Evolutionary conservation across 1,284 basidiomycete genomes (phyloP).

Genomic region (Takashimella koratensis): DNA sequence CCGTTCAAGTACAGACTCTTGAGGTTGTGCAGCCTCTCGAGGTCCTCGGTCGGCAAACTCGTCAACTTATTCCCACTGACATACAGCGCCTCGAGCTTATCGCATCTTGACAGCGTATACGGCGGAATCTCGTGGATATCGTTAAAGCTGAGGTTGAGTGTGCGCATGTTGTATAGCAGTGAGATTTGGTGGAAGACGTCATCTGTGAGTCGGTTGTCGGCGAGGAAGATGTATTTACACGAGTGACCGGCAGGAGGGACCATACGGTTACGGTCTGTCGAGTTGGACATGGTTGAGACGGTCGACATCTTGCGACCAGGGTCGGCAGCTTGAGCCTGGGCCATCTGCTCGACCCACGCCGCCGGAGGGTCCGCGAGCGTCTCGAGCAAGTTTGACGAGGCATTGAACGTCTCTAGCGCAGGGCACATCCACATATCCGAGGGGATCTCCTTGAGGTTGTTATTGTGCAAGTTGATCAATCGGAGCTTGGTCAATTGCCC

Average conservation of each 20-base stretch:
- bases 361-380: conserved; percentile 65
- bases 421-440: conserved; percentile 79
- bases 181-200: conserved; percentile 73
- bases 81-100: conserved; percentile 77
- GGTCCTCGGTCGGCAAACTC: conserved; percentile 81
- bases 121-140: conserved; percentile 85
- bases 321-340: conserved; percentile 16
- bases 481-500: conserved; percentile 74
- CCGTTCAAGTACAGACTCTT: conserved; percentile 84
- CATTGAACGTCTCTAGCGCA: conserved; percentile 70
- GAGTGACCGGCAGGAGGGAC: conserved; percentile 18
- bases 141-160: conserved; percentile 94
- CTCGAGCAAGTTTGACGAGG: conserved; percentile 81
- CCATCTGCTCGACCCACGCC: conserved; percentile 20
- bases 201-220: conserved; percentile 84
- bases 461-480: conserved; percentile 82
- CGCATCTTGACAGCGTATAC: conserved; percentile 68
- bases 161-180: conserved; percentile 68
- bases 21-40: conserved; percentile 65
- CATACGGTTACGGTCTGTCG: conserved; percentile 39
- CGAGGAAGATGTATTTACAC: conserved; percentile 65
- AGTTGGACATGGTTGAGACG: conserved; percentile 57
- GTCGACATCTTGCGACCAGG: conserved; percentile 22
- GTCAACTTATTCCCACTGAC: conserved; percentile 91
- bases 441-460: conserved; percentile 78